Evolutionary conservation across 495 filamentous ascomycete genomes (phyloP), one percentile per base, ranked within the genome.

Genomic region (Neurospora sp.): DNA sequence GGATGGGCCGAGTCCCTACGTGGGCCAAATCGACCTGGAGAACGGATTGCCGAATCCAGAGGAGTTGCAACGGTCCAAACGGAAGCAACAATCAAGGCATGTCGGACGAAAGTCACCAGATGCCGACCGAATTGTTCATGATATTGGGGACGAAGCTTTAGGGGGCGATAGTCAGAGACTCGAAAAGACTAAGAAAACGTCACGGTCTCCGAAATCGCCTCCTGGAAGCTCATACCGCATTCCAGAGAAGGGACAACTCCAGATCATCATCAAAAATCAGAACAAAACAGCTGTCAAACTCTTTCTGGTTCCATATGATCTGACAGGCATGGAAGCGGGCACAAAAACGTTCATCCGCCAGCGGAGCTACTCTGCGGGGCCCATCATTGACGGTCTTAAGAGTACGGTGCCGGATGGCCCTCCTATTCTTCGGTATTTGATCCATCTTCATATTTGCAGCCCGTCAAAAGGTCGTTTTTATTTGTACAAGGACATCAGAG

Each of bases 291-390:
- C 94, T 5, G 93, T 98, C 69, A 98, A 98, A 80, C 83, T 98
- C 18, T 99, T 98, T 76, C 87, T 98, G 16, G 90, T 99, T 35
- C 96, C 96, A 0, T 99, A 99, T 78, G 94, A 98, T 80, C 86
- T 99, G 9, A 86, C 88, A n/a, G 96, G 94, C 71, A 99, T 99
- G 96, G 92, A 96, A 74, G 86, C 93, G 11, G 94, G 94, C 1
- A 96, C 92, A 20, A 98, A 98, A 78, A 99, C 96, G 3, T 99
- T 99, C 75, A 91, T 99, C 74, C 89, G 96, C 69, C 96, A 99
- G 81, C 90, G 97, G 71, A 94, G 91, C 75, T 98, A 97, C 81
- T 97, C 94, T 8, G 90, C 93, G 9, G 94, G 94, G 1, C 91
- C 93, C 14, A 90, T 94, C 70, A 90, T 95, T 73, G 93, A 94